These are phyloP conservation scores for Yamadazyma membranifaciens DNA, from an alignment of 1,139 yeast species.

Conservation along the genomic window DNA sequence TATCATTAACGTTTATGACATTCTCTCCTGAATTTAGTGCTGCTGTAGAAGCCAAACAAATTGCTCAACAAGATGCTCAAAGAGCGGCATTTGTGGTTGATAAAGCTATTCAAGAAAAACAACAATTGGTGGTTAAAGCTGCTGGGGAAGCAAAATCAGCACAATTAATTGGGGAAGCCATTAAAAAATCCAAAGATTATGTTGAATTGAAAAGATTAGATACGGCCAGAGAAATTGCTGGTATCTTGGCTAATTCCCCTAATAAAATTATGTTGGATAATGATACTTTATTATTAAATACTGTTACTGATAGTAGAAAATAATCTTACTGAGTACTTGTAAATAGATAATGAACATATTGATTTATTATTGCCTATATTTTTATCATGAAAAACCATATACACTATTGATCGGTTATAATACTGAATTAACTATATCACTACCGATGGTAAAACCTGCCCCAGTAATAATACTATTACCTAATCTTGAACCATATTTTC, in stretches of 20 bases:
- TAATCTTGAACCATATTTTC: slow-evolving; percentile 75
- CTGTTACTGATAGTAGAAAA: slow-evolving; percentile 66
- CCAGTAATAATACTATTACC: slow-evolving; percentile 95
- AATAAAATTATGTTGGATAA: slow-evolving; percentile 89
- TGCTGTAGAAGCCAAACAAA: slow-evolving; percentile 98
- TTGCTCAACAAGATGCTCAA: slow-evolving; percentile 99
- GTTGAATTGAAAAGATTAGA: slow-evolving; percentile 95
- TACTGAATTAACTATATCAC: slow-evolving; percentile 81
- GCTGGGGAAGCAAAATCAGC: slow-evolving; percentile 99
- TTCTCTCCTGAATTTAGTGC: slow-evolving; percentile 97
- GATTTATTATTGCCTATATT: background rate
- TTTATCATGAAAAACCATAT: background rate
- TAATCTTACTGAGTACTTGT: slow-evolving; percentile 12
- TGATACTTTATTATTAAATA: slow-evolving; percentile 87
- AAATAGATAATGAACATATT: slow-evolving; percentile 2
- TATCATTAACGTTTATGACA: slow-evolving; percentile 92
- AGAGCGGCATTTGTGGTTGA: slow-evolving; percentile 97
- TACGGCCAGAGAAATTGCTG: slow-evolving; percentile 95
- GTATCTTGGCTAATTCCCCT: slow-evolving; percentile 79
- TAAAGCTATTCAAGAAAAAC: slow-evolving; percentile 96
- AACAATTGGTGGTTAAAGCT: slow-evolving; percentile 92
- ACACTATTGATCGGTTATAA: slow-evolving; percentile 36
- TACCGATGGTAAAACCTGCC: slow-evolving; percentile 95
- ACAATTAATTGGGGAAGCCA: slow-evolving; percentile 97
- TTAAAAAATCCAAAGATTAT: slow-evolving; percentile 91